Conservation (phyloP, 495 filamentous ascomycete species). For the Staphylotrichum longicolle region DNA sequence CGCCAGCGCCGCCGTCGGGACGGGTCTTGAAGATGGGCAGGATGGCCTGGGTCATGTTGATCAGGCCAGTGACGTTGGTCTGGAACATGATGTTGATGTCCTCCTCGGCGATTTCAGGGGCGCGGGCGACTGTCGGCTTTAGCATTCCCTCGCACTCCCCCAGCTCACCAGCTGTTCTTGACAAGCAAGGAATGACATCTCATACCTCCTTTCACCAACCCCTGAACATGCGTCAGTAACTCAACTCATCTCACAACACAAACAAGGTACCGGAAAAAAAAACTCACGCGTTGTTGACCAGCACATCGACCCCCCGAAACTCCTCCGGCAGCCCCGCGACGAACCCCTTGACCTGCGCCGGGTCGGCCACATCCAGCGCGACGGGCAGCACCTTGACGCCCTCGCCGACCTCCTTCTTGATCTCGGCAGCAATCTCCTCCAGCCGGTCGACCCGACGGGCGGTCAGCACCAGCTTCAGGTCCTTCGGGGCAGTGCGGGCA, state of each 20-base stretch:
- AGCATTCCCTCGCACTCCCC: not conserved
- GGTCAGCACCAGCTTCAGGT: conserved; percentile 80
- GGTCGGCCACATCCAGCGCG: conserved; percentile 82
- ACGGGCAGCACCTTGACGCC: conserved; percentile 80
- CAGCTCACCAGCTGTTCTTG: not conserved
- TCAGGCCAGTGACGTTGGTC: conserved; percentile 91
- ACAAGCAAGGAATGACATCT: not conserved
- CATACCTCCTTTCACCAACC: conserved; percentile 36
- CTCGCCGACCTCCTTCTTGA: conserved; percentile 72
- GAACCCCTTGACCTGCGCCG: conserved; percentile 72
- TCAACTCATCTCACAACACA: not conserved
- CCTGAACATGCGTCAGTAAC: conserved; percentile 18
- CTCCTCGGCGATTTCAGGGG: conserved; percentile 75
- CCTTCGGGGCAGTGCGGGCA: conserved; percentile 74
- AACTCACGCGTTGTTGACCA: conserved; percentile 96
- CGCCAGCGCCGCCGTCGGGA: conserved; percentile 73
- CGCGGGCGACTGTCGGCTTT: conserved; percentile 60
- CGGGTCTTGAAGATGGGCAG: conserved; percentile 81
- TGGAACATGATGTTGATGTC: conserved; percentile 87
- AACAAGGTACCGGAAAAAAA: conserved; percentile 3
- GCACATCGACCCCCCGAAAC: conserved; percentile 80
- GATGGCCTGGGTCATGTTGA: conserved; percentile 95
- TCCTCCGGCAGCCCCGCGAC: conserved; percentile 72
- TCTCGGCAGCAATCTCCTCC: conserved; percentile 71
- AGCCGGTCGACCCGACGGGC: conserved; percentile 79